Evolutionary conservation across 106 monocot genomes (phyloP).

Genomic region (Gastrodia elata): DNA sequence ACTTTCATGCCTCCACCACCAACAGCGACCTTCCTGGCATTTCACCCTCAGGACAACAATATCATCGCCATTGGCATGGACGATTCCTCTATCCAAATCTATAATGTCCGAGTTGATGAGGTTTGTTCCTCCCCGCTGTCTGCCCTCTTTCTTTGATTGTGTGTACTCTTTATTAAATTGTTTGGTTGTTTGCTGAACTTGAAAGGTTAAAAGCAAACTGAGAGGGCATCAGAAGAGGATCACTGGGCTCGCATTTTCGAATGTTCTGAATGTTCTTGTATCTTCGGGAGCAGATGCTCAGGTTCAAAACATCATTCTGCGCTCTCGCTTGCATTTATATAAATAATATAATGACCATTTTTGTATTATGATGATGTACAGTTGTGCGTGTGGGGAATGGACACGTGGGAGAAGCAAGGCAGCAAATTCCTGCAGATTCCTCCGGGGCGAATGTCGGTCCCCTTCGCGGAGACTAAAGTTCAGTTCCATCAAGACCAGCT

Average conservation of each 20-base stretch:
- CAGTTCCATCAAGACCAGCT: slow-evolving; percentile 40
- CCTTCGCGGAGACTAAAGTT: slow-evolving; percentile 22
- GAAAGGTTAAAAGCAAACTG: slow-evolving; percentile 60
- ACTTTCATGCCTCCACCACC: slow-evolving; percentile 68
- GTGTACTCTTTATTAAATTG: not conserved
- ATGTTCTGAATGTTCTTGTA: slow-evolving; percentile 42
- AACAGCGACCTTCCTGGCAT: slow-evolving; percentile 59
- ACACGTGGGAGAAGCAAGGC: slow-evolving; percentile 24
- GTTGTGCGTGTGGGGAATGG: slow-evolving; percentile 32
- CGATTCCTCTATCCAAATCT: slow-evolving; percentile 62
- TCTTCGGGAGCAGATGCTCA: slow-evolving; percentile 77
- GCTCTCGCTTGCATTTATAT: not conserved
- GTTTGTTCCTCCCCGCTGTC: slow-evolving; percentile 10
- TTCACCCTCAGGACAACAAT: slow-evolving; percentile 69
- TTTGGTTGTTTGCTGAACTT: not conserved
- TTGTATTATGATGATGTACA: slow-evolving; percentile 8
- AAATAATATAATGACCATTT: not conserved
- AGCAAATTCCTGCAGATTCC: slow-evolving; percentile 26
- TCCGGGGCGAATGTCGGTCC: slow-evolving; percentile 10
- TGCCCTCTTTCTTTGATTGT: not conserved
- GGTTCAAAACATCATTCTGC: slow-evolving; percentile 16
- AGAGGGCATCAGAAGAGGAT: slow-evolving; percentile 60
- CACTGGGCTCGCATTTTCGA: slow-evolving; percentile 62
- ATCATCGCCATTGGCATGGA: slow-evolving; percentile 72
- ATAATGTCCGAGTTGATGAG: slow-evolving; percentile 57